Conservation (phyloP, 352 stramenopile species). For the Phytopythium chamaehyphon region DNA sequence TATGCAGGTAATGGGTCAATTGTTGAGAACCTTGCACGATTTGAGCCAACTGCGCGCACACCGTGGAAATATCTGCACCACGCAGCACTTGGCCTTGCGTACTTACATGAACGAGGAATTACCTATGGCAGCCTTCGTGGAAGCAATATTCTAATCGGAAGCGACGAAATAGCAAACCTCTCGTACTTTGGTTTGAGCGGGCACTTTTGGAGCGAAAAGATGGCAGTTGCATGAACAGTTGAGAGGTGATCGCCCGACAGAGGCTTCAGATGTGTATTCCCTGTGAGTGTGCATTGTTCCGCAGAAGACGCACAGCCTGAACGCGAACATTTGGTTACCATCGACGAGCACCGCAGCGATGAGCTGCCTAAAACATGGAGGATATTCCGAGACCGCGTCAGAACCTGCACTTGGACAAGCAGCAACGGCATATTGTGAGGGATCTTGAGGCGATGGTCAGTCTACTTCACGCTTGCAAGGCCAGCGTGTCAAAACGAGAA, state of each 20-base stretch:
- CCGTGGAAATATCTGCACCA: conserved; percentile 19
- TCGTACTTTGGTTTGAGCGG: conserved; percentile 21
- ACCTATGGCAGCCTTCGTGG: conserved; percentile 21
- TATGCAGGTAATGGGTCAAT: conserved; percentile 16
- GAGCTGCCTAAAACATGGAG: too few relatives aligned
- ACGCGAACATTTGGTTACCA: neutral
- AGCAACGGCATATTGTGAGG: too few relatives aligned
- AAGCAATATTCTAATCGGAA: conserved; percentile 24
- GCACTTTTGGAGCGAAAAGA: conserved; percentile 2
- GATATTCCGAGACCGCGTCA: too few relatives aligned
- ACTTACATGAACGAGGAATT: conserved; percentile 20
- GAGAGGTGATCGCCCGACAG: conserved; percentile 5
- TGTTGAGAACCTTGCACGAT: conserved; percentile 9
- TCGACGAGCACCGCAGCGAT: neutral
- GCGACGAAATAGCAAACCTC: conserved; percentile 15
- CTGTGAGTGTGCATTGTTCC: conserved; percentile 27
- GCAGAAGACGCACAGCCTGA: neutral
- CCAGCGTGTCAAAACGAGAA: conserved; percentile 56
- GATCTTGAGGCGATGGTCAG: too few relatives aligned
- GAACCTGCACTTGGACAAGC: neutral
- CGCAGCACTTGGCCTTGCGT: conserved; percentile 20
- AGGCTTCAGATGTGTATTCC: conserved; percentile 32
- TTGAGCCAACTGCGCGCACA: neutral
- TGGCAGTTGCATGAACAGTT: conserved; percentile 29
- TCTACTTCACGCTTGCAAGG: too few relatives aligned